phyloP scores from a whole-genome alignment of 2,329 filamentous ascomycete species.

The Neoarthrinium moseri region DNA sequence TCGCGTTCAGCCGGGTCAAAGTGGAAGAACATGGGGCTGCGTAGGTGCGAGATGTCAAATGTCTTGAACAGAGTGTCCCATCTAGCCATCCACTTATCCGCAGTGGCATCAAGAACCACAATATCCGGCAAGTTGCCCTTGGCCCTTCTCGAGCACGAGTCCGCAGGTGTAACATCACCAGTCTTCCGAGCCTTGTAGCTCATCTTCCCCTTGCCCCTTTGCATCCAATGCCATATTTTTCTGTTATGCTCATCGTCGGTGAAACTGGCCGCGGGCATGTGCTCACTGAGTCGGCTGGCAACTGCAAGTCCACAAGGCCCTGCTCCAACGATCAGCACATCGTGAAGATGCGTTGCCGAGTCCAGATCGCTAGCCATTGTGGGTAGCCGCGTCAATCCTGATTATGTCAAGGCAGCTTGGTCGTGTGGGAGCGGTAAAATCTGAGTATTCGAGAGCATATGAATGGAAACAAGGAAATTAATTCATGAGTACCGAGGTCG shows the following conservation, averaged over 20 bases:
- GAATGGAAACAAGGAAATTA: too few species aligned
- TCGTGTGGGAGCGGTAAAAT: too few species aligned
- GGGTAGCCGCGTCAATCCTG: too few species aligned
- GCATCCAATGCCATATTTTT: constrained; percentile 80
- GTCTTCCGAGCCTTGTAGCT: constrained; percentile 52
- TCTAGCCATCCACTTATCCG: constrained; percentile 63
- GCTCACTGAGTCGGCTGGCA: constrained; percentile 69
- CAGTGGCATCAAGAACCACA: constrained; percentile 66
- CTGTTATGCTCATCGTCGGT: constrained; percentile 80
- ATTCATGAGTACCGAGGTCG: too few species aligned
- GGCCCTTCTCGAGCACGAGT: constrained; percentile 24
- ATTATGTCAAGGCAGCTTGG: too few species aligned
- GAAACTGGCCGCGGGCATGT: constrained; percentile 74
- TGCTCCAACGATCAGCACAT: constrained; percentile 72
- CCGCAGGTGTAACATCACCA: constrained; percentile 25
- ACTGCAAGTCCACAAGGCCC: constrained; percentile 75
- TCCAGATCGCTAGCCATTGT: constrained; percentile 15
- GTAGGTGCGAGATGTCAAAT: constrained; percentile 68
- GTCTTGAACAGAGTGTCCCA: constrained; percentile 70
- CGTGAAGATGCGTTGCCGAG: constrained; percentile 42
- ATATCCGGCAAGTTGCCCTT: constrained; percentile 39
- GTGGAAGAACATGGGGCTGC: constrained; percentile 83
- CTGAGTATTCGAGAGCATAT: not conserved
- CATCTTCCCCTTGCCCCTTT: constrained; percentile 60
- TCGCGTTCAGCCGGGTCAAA: constrained; percentile 75